Conservation (phyloP, 2,329 filamentous ascomycete species). For the Cercospora zeae-maydis region DNA sequence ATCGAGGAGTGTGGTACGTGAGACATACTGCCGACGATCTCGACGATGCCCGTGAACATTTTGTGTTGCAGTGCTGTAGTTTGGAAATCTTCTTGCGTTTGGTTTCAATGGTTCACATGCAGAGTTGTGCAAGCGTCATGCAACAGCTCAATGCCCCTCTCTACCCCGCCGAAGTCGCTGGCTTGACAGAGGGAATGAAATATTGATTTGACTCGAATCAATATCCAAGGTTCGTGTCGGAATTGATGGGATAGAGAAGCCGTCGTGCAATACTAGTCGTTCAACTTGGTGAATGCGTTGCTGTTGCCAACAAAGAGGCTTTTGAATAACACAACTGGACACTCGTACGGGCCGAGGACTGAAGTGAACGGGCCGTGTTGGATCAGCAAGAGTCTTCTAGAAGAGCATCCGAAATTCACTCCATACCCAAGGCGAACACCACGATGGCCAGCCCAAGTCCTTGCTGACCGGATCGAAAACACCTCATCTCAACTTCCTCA, state of each 20-base stretch:
- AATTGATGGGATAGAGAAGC: no score
- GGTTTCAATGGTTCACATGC: constrained; percentile 1
- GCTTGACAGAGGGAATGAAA: neutral
- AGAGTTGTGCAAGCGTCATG: constrained; percentile 15
- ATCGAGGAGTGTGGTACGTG: constrained; percentile 14
- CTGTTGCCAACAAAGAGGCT: neutral
- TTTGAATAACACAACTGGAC: neutral
- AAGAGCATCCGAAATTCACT: neutral
- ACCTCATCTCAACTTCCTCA: constrained; percentile 1
- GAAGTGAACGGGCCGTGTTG: neutral
- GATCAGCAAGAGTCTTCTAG: neutral
- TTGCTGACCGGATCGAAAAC: neutral
- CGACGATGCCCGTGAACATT: constrained; percentile 97
- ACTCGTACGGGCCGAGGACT: neutral
- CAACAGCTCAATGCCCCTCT: neutral
- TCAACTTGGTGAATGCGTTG: no score
- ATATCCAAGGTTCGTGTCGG: neutral
- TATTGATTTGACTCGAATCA: neutral
- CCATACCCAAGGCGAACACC: no score
- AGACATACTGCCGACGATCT: constrained; percentile 81
- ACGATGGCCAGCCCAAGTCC: neutral
- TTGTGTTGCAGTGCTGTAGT: constrained; percentile 25
- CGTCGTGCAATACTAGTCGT: no score
- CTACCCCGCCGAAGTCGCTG: constrained; percentile 1
- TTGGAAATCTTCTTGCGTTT: neutral